Base-by-base conservation (phyloP, 2,329 filamentous ascomycete genomes). In the Dryadomyces quercus-mongolicae region DNA sequence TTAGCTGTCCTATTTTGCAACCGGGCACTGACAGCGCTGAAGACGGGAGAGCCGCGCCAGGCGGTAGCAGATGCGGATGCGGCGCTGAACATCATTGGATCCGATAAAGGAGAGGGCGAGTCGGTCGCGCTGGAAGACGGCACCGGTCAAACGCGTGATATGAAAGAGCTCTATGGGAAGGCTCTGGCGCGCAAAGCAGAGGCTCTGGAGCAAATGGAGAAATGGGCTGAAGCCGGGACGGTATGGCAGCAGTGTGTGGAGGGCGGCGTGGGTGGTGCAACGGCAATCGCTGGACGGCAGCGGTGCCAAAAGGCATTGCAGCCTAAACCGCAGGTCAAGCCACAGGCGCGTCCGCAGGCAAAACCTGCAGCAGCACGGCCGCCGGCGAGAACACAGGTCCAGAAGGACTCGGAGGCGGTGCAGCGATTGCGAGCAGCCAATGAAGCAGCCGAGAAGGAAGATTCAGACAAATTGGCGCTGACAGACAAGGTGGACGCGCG, bases 111-210 rank as follows among this genome's bases (percentile, higher is more conserved):
- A 4, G 84, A 90, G 60, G 83, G 82, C 18, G 93, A 98, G 69
- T 80, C 73, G 7, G 88, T 98, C 46, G 76, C 85, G 20, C 73
- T 95, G 0, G 76, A 74, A 22, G 76, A 77, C 54, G 71, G 73
- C n/a, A 70, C 71, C 44, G 77, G 82, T 38, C 76, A 84, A 54
- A 72, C 73, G 20, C 93, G 94, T 60, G 85, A 92, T 49, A 95
- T 98, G 88, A 86, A 82, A 59, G 91, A 95, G 18, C 87, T 95
- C 58, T 97, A 86, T 64, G 91, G 89, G 53, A 98, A 97, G 68
- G 92, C 92, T 0, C 72, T 97, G 34, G 92, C 88, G 71, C 85
- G 93, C 53, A 97, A 97, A 72, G 93, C 93, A 1, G 93, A 98
- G 70, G 93, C 90, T 1, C 75, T 97, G 8, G 93, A 98, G 68